A percentile compares a stretch with the other conserved stretches of the same genome.
Evolutionary conservation across 192 early-diverging fungal genomes (phyloP).

Genomic region (Backusella sp.): DNA sequence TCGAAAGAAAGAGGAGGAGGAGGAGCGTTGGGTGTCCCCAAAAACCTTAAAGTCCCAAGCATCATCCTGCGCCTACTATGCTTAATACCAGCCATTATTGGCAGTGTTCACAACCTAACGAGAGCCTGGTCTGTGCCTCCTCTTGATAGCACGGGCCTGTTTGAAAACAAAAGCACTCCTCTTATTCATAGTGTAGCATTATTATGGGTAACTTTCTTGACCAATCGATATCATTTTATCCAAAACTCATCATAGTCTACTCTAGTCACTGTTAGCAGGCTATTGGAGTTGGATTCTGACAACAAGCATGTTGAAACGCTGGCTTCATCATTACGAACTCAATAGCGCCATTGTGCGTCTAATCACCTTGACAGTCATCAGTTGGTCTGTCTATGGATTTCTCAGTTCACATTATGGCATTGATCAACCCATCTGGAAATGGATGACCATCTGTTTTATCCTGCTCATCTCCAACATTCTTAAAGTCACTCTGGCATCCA

Average conservation of each 20-base stretch:
- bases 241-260: not conserved
- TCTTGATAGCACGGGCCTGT: conserved; percentile 29
- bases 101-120: conserved; percentile 24
- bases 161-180: conserved; percentile 37
- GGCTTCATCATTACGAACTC: conserved; percentile 58
- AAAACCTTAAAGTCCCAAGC: conserved; percentile 31
- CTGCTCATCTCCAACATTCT: conserved; percentile 42
- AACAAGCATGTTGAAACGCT: conserved; percentile 53
- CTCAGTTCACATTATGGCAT: conserved; percentile 48
- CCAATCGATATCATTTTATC: not conserved
- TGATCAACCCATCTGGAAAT: conserved; percentile 57
- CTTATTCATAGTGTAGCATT: conserved; percentile 39
- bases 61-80: conserved; percentile 36
- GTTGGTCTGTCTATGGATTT: conserved; percentile 52
- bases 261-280: conserved; percentile 52
- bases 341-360: conserved; percentile 50
- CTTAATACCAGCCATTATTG: conserved; percentile 38
- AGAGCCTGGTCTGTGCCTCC: conserved; percentile 20
- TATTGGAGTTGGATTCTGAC: conserved; percentile 58
- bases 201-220: conserved; percentile 38
- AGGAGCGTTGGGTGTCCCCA: conserved; percentile 26
- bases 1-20: not conserved
- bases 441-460: conserved; percentile 51
- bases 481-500: conserved; percentile 33
- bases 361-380: conserved; percentile 49